phyloP scores from a whole-genome alignment of 75 land plant species.

The Sequoia sempervirens region DNA sequence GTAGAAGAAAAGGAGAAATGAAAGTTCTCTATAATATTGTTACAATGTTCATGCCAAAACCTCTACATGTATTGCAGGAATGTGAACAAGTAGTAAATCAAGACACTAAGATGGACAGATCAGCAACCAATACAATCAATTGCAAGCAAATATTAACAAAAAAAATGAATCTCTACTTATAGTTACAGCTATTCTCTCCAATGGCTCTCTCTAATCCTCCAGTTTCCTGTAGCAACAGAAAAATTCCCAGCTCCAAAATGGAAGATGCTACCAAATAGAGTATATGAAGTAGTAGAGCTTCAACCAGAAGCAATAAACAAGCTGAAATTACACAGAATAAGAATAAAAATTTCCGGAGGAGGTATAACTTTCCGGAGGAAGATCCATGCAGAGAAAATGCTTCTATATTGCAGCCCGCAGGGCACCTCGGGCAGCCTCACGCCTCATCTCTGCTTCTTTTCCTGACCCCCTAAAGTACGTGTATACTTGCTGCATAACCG shows the following conservation, averaged over 20 bases:
- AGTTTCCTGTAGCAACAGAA: neutral
- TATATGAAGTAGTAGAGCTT: neutral
- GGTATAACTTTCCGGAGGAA: neutral
- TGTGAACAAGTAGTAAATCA: neutral
- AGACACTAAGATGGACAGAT: neutral
- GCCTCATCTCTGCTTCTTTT: constrained; percentile 77
- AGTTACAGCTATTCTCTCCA: neutral
- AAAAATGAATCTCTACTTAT: neutral
- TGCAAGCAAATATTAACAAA: neutral
- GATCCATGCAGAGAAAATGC: neutral
- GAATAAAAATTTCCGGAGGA: neutral
- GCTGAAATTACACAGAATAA: neutral
- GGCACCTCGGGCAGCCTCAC: constrained; percentile 69
- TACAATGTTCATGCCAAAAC: neutral
- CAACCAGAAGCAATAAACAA: neutral
- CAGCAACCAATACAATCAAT: neutral
- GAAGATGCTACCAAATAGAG: neutral
- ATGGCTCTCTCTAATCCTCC: neutral
- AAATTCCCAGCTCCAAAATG: constrained; percentile 4
- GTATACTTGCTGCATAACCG: constrained; percentile 75
- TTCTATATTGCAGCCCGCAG: constrained; percentile 50
- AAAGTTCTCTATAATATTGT: neutral
- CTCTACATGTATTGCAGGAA: neutral
- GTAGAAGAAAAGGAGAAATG: neutral
- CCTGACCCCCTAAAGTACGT: constrained; percentile 88